Conservation (phyloP, 768 basidiomycete genomes). For the Psilocybe cubensis region DNA sequence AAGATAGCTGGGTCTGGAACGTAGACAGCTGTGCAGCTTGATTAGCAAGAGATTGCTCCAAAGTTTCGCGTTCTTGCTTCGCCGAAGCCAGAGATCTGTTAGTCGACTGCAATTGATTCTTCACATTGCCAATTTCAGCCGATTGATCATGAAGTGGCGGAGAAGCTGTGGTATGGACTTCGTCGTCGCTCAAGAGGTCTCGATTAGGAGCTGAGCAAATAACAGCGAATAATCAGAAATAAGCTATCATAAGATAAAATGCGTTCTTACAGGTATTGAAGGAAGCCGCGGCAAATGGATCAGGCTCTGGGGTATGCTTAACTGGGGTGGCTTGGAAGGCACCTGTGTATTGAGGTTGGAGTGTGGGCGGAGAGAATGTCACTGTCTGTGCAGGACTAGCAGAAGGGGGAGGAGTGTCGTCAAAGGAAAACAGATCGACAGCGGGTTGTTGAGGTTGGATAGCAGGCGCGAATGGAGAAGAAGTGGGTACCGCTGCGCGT, state of each 20-base stretch:
- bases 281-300: constrained; percentile 55
- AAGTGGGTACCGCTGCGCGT: constrained; percentile 44
- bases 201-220: constrained; percentile 26
- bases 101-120: constrained; percentile 85
- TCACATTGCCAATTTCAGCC: constrained; percentile 85
- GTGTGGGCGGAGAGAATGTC: constrained; percentile 26
- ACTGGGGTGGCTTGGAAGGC: constrained; percentile 28
- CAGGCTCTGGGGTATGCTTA: constrained; percentile 31
- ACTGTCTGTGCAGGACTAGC: constrained; percentile 45
- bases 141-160: constrained; percentile 71
- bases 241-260: neutral
- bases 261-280: constrained; percentile 31
- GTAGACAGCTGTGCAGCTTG: constrained; percentile 79
- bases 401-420: constrained; percentile 56
- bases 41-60: constrained; percentile 67
- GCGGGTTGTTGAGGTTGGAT: constrained; percentile 43
- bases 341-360: constrained; percentile 37
- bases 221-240: neutral
- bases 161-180: constrained; percentile 51
- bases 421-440: constrained; percentile 52
- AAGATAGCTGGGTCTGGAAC: constrained; percentile 81
- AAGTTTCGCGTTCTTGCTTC: constrained; percentile 63
- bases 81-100: constrained; percentile 68
- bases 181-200: constrained; percentile 79
- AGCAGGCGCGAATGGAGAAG: constrained; percentile 43